These are phyloP conservation scores for Peronospora belbahrii DNA, from an alignment of 352 stramenopile species.

Conservation along the genomic window DNA sequence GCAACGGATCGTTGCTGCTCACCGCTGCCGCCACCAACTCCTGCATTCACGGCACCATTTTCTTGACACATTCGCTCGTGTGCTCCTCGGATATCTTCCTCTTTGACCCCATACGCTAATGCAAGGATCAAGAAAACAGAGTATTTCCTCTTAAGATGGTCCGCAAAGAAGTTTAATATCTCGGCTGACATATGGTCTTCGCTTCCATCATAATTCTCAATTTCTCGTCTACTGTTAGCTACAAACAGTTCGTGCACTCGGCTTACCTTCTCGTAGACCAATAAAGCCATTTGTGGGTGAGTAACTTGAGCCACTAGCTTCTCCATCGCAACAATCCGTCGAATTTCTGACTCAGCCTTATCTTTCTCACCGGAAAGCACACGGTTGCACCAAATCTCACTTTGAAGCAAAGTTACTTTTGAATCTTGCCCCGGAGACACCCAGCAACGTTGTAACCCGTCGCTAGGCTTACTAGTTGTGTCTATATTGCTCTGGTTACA, in stretches of 20 bases:
- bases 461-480: conserved; percentile 8
- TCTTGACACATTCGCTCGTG: conserved; percentile 80
- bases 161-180: conserved; percentile 73
- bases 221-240: conserved; percentile 70
- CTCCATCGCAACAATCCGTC: conserved; percentile 79
- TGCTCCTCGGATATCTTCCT: conserved; percentile 72
- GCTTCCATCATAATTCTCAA: conserved; percentile 44
- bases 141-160: conserved; percentile 84
- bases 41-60: conserved; percentile 61
- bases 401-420: conserved; percentile 75
- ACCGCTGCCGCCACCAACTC: conserved; percentile 62
- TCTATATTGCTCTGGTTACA: conserved; percentile 19
- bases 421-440: conserved; percentile 79
- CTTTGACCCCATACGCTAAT: conserved; percentile 60
- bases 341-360: conserved; percentile 77
- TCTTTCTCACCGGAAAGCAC: conserved; percentile 74
- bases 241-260: conserved; percentile 82
- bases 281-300: conserved; percentile 66
- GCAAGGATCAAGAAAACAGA: conserved; percentile 82
- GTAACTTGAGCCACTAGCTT: conserved; percentile 77
- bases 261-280: conserved; percentile 86
- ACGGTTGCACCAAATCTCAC: conserved; percentile 80
- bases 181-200: conserved; percentile 41
- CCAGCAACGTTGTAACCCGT: conserved; percentile 26
- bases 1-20: conserved; percentile 40